Percentiles rank a stretch among this genome's conserved stretches.
Conservation (phyloP, 164 flowering plant species). For the Magnolia sinica region DNA sequence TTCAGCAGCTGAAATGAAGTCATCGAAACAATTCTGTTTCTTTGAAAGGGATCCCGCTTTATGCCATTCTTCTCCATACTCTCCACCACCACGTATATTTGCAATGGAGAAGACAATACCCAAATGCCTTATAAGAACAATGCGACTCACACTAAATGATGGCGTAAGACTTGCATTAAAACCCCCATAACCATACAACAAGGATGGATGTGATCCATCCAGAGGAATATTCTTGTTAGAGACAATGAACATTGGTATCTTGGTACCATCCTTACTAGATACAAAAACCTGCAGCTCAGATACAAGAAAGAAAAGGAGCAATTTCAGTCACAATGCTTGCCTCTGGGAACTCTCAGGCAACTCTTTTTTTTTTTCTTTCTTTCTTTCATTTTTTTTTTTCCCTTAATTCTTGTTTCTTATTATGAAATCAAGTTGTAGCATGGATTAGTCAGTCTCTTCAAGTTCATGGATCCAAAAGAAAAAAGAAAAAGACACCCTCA, state of each 20-base stretch:
- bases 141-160: slow-evolving; percentile 66
- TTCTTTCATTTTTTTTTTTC: not conserved
- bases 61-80: slow-evolving; percentile 99
- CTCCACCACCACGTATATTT: slow-evolving; percentile 98
- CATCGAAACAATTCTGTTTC: slow-evolving; percentile 98
- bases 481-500: not conserved
- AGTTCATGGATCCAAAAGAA: not conserved
- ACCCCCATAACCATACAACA: slow-evolving; percentile 95
- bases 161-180: slow-evolving; percentile 88
- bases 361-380: not conserved
- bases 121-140: slow-evolving; percentile 59
- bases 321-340: not conserved
- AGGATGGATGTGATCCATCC: slow-evolving; percentile 51
- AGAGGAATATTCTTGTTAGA: slow-evolving; percentile 60
- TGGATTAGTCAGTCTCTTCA: not conserved
- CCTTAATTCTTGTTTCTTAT: not conserved
- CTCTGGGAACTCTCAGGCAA: not conserved
- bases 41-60: slow-evolving; percentile 86
- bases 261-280: slow-evolving; percentile 88
- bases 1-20: slow-evolving; percentile 88
- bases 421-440: not conserved
- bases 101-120: slow-evolving; percentile 80
- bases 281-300: slow-evolving; percentile 61
- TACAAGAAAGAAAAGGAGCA: not conserved
- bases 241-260: slow-evolving; percentile 86